A percentile compares a stretch with the other conserved stretches of the same genome.
phyloP scores from a whole-genome alignment of 345 rosid genomes.

The Balakata baccata region DNA sequence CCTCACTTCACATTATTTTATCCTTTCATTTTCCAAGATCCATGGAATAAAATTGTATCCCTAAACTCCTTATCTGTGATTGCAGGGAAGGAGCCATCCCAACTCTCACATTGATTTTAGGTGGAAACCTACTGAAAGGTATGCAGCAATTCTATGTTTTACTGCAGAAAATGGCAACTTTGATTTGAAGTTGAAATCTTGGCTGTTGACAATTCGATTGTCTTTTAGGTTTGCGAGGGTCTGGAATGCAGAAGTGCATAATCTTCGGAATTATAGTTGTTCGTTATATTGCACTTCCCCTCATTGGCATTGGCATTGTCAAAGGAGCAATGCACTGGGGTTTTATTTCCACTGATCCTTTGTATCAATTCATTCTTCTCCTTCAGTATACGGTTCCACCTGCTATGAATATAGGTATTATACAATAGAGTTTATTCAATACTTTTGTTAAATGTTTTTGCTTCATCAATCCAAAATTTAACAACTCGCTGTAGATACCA shows the following conservation, averaged over 20 bases:
- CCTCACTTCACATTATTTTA: too few species aligned
- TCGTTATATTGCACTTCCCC: constrained; percentile 55
- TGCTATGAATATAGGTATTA: constrained; percentile 48
- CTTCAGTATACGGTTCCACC: constrained; percentile 73
- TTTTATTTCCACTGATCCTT: constrained; percentile 48
- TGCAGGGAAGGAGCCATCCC: constrained; percentile 69
- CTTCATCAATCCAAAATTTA: too few species aligned
- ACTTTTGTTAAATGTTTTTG: too few species aligned
- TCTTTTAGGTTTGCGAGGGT: constrained; percentile 47
- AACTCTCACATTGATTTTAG: constrained; percentile 53
- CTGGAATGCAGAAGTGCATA: constrained; percentile 38
- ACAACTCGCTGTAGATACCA: too few species aligned
- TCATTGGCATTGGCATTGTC: constrained; percentile 49
- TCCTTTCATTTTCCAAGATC: too few species aligned
- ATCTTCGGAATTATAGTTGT: constrained; percentile 43
- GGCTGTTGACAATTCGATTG: not conserved
- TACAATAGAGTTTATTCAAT: too few species aligned
- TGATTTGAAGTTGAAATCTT: not conserved
- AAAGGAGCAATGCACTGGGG: constrained; percentile 45
- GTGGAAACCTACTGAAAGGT: constrained; percentile 71
- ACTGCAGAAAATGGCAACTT: not conserved
- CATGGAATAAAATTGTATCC: too few species aligned
- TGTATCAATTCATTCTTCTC: constrained; percentile 61
- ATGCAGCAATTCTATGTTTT: not conserved
- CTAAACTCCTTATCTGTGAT: constrained; percentile 3